Base-by-base conservation (phyloP, 345 rosid genomes). In the Atalantia buxifolia region DNA sequence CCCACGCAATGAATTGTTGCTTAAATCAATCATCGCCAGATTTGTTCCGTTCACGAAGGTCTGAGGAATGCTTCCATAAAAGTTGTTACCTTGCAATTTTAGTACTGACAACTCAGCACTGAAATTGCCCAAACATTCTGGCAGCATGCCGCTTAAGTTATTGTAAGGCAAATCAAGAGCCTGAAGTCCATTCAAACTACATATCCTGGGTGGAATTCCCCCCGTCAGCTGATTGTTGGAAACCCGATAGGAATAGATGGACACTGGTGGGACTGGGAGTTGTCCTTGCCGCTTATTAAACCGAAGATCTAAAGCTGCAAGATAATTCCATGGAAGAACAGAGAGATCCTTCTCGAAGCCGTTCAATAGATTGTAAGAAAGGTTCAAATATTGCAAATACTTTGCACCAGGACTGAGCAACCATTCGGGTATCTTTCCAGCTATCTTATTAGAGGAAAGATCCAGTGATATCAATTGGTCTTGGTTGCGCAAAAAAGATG, bases 51-150 rank as follows among this genome's bases (percentile, higher is more conserved):
- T 33, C 16, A 5, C 6, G 31, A 36, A 64, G 1, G 13, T 4
- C 9, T 57, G 4, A 8, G 48, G 48, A 40, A 40, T 40, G 48
- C 4, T 42, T 42, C 50, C 50, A 0, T 12, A 16, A 42, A 42
- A 81, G 81, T 56, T 53, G 78, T 83, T 83, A 35, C 63, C 70
- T 14, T n/a, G 69, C 0, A 85, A 19, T 69, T 70, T 57, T 4
- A 81, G 33, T 1, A 77, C 13, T 0, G 42, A 4, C 7, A 79
- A 42, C 16, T 3, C 50, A 42, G 4, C 16, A 12, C 50, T 42
- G 50, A 42, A 42, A 42, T 42, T 42, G 50, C 50, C 50, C 50
- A 42, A 42, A 12, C 50, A 42, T 42, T 42, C 4, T 0, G 50
- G 50, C 10, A 42, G 50, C 14, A 42, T 42, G 14, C 50, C 14